Evolutionary conservation across 1,284 basidiomycete genomes (phyloP).

Genomic region (Pholiota adiposa): DNA sequence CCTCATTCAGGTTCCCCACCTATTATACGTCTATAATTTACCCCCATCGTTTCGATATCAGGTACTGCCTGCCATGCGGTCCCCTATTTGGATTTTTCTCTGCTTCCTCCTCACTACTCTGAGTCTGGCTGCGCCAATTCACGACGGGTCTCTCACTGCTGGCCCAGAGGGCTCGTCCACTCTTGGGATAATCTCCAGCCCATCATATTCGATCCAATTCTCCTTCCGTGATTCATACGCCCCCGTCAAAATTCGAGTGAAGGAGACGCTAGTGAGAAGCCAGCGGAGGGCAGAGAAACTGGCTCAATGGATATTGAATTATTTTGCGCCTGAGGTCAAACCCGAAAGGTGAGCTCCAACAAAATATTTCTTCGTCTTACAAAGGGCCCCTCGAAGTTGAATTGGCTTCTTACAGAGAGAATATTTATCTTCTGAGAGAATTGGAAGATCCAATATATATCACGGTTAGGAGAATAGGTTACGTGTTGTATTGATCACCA

Average conservation of each 20-base stretch:
- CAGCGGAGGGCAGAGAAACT: background rate
- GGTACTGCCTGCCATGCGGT: background rate
- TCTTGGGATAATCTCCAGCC: too few species aligned
- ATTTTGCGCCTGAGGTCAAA: background rate
- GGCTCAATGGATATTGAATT: slow-evolving; percentile 3
- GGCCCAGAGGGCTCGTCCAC: background rate
- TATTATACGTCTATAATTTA: background rate
- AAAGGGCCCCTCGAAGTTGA: background rate
- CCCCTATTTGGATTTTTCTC: background rate
- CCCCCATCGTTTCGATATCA: background rate
- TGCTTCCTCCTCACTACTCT: background rate
- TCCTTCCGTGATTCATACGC: background rate
- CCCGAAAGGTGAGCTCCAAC: background rate
- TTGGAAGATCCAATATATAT: slow-evolving; percentile 12
- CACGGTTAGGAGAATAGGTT: too few species aligned
- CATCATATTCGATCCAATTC: slow-evolving; percentile 9
- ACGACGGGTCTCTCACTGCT: background rate
- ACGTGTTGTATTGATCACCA: too few species aligned
- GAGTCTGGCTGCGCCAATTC: slow-evolving; percentile 10
- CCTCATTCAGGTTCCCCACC: background rate
- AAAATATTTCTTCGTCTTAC: background rate
- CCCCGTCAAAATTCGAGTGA: slow-evolving; percentile 1
- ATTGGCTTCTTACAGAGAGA: background rate
- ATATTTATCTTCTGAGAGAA: slow-evolving; percentile 11
- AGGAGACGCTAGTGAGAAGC: background rate